Evolutionary conservation across 306 rosid species (phyloP).

Genomic region (Castanea mollissima): DNA sequence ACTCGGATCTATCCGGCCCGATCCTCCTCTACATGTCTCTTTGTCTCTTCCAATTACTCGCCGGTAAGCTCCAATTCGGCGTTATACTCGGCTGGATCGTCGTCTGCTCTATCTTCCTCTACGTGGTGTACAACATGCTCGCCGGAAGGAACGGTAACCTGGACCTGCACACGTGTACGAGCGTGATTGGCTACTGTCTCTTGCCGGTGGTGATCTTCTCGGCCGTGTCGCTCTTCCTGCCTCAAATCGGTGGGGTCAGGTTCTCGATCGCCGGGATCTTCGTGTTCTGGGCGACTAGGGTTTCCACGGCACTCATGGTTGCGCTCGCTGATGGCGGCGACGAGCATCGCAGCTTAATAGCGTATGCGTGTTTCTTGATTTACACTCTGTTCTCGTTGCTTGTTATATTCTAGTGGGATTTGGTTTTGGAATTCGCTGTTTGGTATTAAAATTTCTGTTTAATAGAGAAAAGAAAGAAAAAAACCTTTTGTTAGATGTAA

Average conservation of each 20-base stretch:
- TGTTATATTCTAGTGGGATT: conserved; percentile 63
- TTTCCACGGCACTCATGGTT: conserved; percentile 69
- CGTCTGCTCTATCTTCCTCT: conserved; percentile 82
- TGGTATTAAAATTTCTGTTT: conserved; percentile 32
- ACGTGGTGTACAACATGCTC: conserved; percentile 89
- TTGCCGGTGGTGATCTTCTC: conserved; percentile 84
- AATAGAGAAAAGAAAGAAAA: not conserved
- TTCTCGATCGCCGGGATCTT: conserved; percentile 56
- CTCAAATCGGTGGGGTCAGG: conserved; percentile 58
- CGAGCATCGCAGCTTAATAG: conserved; percentile 84
- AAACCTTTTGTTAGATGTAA: not conserved
- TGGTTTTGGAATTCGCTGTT: conserved; percentile 19
- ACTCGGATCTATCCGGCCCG: conserved; percentile 91
- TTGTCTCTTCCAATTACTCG: conserved; percentile 90
- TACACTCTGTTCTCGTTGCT: conserved; percentile 90
- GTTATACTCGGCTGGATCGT: conserved; percentile 97
- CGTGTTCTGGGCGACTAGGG: conserved; percentile 89
- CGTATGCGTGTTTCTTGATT: conserved; percentile 94
- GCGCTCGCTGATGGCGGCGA: conserved; percentile 89
- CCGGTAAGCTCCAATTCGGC: conserved; percentile 93
- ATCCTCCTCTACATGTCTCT: conserved; percentile 81
- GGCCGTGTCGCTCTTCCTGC: conserved; percentile 70
- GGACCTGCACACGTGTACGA: conserved; percentile 86
- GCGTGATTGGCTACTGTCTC: conserved; percentile 89
- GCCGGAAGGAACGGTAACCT: conserved; percentile 89